Percentiles rank a stretch among this genome's conserved stretches.
Conservation (phyloP, 306 rosid species). For the Fagus sylvatica region DNA sequence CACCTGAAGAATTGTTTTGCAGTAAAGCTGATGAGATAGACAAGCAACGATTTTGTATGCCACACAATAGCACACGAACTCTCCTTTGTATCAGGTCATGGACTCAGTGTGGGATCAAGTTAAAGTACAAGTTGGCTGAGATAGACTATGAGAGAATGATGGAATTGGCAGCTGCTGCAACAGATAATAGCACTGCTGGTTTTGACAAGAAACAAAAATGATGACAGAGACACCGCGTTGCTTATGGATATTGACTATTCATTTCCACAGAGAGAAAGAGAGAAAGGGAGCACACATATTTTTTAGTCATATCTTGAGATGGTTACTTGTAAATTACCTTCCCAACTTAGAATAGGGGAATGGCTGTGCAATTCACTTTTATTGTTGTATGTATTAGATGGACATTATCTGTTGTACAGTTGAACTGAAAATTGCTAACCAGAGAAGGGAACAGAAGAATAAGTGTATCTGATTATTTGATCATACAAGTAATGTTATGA, state of each 20-base stretch:
- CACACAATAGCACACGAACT: conserved; percentile 66
- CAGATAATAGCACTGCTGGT: conserved; percentile 29
- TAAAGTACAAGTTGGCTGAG: conserved; percentile 55
- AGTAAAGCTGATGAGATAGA: conserved; percentile 75
- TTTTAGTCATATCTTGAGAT: conserved; percentile 25
- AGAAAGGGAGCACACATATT: not conserved
- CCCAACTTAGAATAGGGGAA: conserved; percentile 22
- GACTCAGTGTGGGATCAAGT: conserved; percentile 76
- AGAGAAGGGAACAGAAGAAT: conserved; percentile 4
- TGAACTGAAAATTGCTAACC: conserved; percentile 22
- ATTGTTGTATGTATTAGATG: conserved; percentile 32
- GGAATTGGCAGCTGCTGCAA: conserved; percentile 47
- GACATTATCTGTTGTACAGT: conserved; percentile 44
- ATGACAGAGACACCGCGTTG: not conserved
- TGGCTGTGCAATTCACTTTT: conserved; percentile 19
- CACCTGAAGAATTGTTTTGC: conserved; percentile 86
- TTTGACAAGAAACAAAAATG: conserved; percentile 43
- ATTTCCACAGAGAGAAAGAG: not conserved
- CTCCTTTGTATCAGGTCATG: conserved; percentile 86
- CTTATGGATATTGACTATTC: not conserved
- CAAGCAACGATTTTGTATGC: conserved; percentile 77
- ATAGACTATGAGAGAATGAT: conserved; percentile 54
- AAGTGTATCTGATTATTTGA: conserved; percentile 1
- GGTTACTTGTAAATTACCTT: conserved; percentile 21
- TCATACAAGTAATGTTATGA: too few relatives aligned